phyloP scores from a whole-genome alignment of 352 stramenopile genomes.

The Pythium volutum region DNA sequence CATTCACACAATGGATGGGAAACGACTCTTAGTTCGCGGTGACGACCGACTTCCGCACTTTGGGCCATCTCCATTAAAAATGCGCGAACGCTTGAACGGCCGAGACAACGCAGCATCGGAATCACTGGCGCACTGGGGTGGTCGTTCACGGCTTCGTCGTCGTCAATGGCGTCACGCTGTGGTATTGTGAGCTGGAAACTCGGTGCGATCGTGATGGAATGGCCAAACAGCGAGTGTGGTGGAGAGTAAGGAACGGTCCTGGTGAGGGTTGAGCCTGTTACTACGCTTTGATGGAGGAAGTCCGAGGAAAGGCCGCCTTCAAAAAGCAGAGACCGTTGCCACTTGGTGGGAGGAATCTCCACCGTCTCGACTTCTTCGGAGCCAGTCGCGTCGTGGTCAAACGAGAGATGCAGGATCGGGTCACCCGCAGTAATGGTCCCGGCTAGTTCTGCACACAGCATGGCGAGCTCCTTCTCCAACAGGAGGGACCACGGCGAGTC shows the following conservation, averaged over 20 bases:
- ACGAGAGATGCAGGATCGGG: conserved; percentile 4
- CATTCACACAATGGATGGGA: conserved; percentile 41
- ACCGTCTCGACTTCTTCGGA: neutral
- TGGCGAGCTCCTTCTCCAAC: conserved; percentile 24
- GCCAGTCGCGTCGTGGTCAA: neutral
- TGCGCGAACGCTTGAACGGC: neutral
- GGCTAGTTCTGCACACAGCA: conserved; percentile 20
- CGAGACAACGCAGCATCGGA: neutral
- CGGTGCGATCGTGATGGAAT: neutral
- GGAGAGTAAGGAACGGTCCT: neutral
- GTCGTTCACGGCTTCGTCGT: neutral
- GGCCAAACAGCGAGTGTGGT: neutral
- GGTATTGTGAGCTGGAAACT: conserved; percentile 3
- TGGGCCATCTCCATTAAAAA: conserved; percentile 6
- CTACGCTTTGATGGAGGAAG: conserved; percentile 5
- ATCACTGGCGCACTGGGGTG: neutral
- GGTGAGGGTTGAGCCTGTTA: neutral
- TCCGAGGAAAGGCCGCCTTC: conserved; percentile 9
- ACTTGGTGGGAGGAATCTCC: neutral
- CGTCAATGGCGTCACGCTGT: neutral
- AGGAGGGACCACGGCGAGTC: conserved; percentile 16
- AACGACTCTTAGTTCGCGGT: neutral
- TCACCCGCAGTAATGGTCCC: conserved; percentile 14
- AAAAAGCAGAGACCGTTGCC: conserved; percentile 14
- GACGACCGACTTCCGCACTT: neutral